Percentiles rank a stretch among this genome's conserved stretches.
Evolutionary conservation across 2,329 filamentous ascomycete genomes (phyloP).

Genomic region (Fusarium compactum): DNA sequence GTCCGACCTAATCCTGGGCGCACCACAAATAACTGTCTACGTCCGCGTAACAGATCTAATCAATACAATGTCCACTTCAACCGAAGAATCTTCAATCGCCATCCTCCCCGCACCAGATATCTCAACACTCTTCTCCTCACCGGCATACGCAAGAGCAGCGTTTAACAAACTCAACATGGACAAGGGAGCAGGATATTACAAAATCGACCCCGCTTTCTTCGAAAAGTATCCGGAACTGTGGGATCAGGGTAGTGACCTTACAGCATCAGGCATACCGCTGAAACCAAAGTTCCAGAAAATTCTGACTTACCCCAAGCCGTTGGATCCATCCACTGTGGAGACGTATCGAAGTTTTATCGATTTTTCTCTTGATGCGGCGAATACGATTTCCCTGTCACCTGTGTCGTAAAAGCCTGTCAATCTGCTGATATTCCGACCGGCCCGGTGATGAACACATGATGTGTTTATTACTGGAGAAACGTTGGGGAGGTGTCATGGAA

Average conservation of each 20-base stretch:
- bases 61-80: constrained; percentile 41
- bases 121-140: constrained; percentile 40
- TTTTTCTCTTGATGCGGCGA: constrained; percentile 48
- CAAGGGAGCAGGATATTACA: constrained; percentile 49
- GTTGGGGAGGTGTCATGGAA: constrained; percentile 32
- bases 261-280: constrained; percentile 47
- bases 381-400: constrained; percentile 29
- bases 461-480: constrained; percentile 5
- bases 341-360: constrained; percentile 52
- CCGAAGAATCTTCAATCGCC: constrained; percentile 2
- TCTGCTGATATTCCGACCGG: not conserved
- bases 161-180: constrained; percentile 51
- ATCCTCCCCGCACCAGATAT: constrained; percentile 45
- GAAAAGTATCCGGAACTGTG: constrained; percentile 51
- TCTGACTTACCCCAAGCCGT: constrained; percentile 48
- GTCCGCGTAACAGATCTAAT: constrained; percentile 50
- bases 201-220: constrained; percentile 51
- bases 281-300: constrained; percentile 47
- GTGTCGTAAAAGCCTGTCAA: no score
- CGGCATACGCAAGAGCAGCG: constrained; percentile 42
- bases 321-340: constrained; percentile 47
- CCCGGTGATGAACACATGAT: constrained; percentile 17
- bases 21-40: constrained; percentile 46
- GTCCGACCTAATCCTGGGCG: constrained; percentile 46
- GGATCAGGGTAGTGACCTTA: constrained; percentile 44